Base-by-base conservation (phyloP, 1,139 yeast genomes). In the Scheffersomyces insectosa region DNA sequence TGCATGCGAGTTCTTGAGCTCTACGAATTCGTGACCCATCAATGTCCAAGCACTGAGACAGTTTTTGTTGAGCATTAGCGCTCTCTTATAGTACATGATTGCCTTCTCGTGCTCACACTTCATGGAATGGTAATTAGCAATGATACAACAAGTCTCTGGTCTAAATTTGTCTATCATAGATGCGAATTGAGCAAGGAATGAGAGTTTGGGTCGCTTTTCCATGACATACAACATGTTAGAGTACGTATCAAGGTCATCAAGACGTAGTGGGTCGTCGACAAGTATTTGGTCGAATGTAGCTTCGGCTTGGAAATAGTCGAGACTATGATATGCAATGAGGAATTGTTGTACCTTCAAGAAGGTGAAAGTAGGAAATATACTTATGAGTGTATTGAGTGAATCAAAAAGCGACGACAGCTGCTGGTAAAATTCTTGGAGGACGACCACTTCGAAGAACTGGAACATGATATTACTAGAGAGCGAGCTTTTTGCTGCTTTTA, bases 11-110 rank as follows among this genome's bases (percentile, higher is more conserved):
- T 95, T 95, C 57, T 93, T 91, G 54, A 93, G 75, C 62, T 95
- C 99, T 10, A 95, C 96, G 69, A 89, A 95, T 65, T 95, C 99
- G 65, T 95, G 99, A 10, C 99, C 99, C 97, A 95, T 91, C 46
- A 95, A 72, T 0, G 98, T 93, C 98, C 99, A 95, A 0, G 99
- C 98, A 54, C 91, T 83, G 14, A 91, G 71, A 55, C 95, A 89
- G 52, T 82, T 81, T 46, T 88, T 82, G 61, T 90, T 87, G 44
- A 93, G 71, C 0, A 89, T 81, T 34, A 95, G 69, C 0, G 99
- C 99, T 43, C 98, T 75, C 56, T 90, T 86, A 59, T 91, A 95
- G 65, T 90, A 90, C 81, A 86, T 82, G 46, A 95, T 89, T 0
- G 99, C 96, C 64, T 88, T 88, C 60, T 91, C 97, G 62, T 93